Evolutionary conservation across 352 stramenopile genomes (phyloP).

Genomic region (Pythium dissimile): DNA sequence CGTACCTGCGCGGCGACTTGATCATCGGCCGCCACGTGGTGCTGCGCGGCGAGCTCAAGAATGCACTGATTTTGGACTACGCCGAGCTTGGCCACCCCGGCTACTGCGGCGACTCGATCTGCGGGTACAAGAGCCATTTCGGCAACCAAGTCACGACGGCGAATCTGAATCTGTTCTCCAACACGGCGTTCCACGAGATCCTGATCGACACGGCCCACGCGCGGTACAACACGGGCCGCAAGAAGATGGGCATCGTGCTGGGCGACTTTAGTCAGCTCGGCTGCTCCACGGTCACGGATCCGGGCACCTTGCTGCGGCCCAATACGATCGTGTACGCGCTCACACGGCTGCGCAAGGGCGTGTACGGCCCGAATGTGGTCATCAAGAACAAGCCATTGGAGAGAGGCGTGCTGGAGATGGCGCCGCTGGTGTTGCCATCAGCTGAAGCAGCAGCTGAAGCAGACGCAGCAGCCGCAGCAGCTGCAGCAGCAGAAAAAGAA

Average conservation of each 20-base stretch:
- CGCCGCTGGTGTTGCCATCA: constrained; percentile 12
- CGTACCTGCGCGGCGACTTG: constrained; percentile 69
- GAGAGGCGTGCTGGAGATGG: constrained; percentile 57
- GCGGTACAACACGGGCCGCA: constrained; percentile 58
- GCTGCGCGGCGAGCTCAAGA: constrained; percentile 67
- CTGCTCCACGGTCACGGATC: constrained; percentile 69
- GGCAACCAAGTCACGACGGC: constrained; percentile 82
- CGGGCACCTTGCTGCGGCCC: constrained; percentile 56
- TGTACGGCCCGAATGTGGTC: constrained; percentile 64
- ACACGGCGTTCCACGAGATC: constrained; percentile 10
- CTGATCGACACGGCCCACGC: constrained; percentile 29
- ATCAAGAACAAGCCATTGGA: constrained; percentile 84
- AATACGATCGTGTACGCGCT: constrained; percentile 70
- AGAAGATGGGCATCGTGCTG: constrained; percentile 69
- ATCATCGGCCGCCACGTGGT: constrained; percentile 60
- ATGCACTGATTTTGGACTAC: constrained; percentile 65
- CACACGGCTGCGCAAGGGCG: constrained; percentile 51
- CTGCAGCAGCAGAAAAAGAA: no score
- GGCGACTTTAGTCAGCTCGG: constrained; percentile 70
- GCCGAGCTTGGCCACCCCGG: constrained; percentile 70
- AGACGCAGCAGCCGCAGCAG: no score
- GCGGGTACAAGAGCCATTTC: constrained; percentile 75
- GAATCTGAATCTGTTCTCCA: constrained; percentile 58
- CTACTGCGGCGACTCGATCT: constrained; percentile 75
- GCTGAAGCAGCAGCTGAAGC: not conserved